These are phyloP conservation scores for Actinomortierella ambigua DNA, from an alignment of 371 early-diverging fungal species.

Conservation along the genomic window DNA sequence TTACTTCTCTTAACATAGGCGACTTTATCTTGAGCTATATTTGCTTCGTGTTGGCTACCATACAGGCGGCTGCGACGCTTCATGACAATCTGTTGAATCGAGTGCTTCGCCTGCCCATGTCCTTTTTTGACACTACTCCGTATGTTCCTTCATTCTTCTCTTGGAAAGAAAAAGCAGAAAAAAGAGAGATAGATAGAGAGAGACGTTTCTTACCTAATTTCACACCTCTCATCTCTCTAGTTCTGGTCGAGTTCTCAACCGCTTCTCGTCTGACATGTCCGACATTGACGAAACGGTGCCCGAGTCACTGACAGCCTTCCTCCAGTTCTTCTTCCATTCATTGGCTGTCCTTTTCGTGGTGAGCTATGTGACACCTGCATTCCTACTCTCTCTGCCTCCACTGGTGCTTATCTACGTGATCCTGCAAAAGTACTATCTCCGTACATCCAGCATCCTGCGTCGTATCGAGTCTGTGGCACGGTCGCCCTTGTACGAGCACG, in stretches of 20 bases:
- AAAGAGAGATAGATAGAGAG: no score
- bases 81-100: constrained; percentile 75
- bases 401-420: not conserved
- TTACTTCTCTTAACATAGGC: no score
- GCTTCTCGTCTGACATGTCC: constrained; percentile 72
- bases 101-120: constrained; percentile 73
- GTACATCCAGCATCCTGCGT: constrained; percentile 65
- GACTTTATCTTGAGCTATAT: constrained; percentile 30
- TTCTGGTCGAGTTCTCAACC: constrained; percentile 74
- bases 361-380: not conserved
- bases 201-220: no score
- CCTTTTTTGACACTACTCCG: constrained; percentile 88
- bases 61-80: constrained; percentile 20
- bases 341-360: not conserved
- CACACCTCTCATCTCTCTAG: constrained; percentile 51
- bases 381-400: not conserved
- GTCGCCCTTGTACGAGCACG: constrained; percentile 85
- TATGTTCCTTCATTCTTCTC: not conserved
- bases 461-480: constrained; percentile 80
- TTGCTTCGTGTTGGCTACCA: constrained; percentile 28
- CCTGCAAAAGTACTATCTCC: constrained; percentile 48
- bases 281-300: constrained; percentile 59
- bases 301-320: constrained; percentile 41
- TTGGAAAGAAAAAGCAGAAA: constrained; percentile 57
- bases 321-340: constrained; percentile 41